These are phyloP conservation scores for Leishmania braziliensis DNA, from an alignment of 208 protist species.

Conservation along the genomic window DNA sequence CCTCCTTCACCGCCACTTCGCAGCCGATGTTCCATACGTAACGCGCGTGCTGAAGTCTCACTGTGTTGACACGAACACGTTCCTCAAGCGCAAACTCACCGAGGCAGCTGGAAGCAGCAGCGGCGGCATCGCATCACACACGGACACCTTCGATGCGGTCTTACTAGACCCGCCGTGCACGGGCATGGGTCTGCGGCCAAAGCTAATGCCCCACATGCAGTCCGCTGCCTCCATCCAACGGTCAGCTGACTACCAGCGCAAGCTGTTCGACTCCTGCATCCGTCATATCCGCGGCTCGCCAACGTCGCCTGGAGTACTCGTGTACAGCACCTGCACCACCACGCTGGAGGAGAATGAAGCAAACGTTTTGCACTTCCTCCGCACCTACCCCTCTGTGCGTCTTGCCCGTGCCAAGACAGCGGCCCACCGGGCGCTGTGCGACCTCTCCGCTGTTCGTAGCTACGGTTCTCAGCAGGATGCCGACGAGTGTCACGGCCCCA, in stretches of 20 bases:
- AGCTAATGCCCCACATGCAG: slow-evolving; percentile 52
- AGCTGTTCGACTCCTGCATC: slow-evolving; percentile 67
- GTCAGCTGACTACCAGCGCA: slow-evolving; percentile 75
- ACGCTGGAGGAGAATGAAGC: slow-evolving; percentile 84
- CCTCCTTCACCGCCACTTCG: slow-evolving; percentile 48
- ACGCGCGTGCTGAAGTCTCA: slow-evolving; percentile 19
- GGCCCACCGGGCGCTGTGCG: slow-evolving; percentile 37
- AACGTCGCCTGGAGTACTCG: slow-evolving; percentile 33
- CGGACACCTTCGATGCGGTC: slow-evolving; percentile 54
- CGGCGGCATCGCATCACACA: not conserved
- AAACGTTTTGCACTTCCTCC: slow-evolving; percentile 62
- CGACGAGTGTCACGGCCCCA: slow-evolving; percentile 11
- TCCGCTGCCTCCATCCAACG: slow-evolving; percentile 32
- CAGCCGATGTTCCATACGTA: slow-evolving; percentile 1
- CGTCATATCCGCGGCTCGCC: slow-evolving; percentile 32
- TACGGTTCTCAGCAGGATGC: not conserved
- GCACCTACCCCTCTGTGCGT: slow-evolving; percentile 39
- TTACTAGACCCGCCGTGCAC: slow-evolving; percentile 89
- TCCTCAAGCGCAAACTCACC: slow-evolving; percentile 13
- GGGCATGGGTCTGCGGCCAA: slow-evolving; percentile 74
- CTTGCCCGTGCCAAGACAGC: slow-evolving; percentile 45
- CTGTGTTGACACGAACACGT: slow-evolving; percentile 38
- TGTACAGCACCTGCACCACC: slow-evolving; percentile 78
- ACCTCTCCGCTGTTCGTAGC: slow-evolving; percentile 10
- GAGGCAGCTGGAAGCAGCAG: not conserved